Conservation (phyloP, 108 stramenopile species). For the Cyclotella baltica region DNA sequence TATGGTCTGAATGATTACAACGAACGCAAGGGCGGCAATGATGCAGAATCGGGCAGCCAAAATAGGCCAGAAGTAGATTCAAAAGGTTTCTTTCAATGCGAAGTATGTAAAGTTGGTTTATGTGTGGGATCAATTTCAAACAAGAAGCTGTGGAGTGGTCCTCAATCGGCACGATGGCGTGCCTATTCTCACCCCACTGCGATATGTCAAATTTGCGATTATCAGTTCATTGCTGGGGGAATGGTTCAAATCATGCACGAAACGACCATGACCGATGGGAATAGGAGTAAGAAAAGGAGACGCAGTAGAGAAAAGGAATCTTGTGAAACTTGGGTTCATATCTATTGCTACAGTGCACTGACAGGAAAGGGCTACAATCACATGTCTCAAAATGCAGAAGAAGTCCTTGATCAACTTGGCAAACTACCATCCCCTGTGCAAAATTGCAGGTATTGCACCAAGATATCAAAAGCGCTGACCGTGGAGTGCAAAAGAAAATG, state of each 20-base stretch:
- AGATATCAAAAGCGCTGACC: conserved; percentile 15
- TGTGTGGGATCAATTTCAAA: neutral
- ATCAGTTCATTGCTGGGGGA: conserved; percentile 35
- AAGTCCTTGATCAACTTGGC: conserved; percentile 8
- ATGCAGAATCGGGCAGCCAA: neutral
- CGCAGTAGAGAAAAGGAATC: conserved; percentile 16
- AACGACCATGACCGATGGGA: neutral
- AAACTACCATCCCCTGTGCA: conserved; percentile 10
- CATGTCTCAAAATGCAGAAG: conserved; percentile 5
- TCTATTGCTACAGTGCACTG: conserved; percentile 35
- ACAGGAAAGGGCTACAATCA: conserved; percentile 5
- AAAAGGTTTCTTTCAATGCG: conserved; percentile 44
- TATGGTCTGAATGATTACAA: conserved; percentile 40
- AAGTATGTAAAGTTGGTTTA: conserved; percentile 28
- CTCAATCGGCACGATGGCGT: conserved; percentile 33
- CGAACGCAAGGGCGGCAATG: neutral
- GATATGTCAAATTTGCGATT: conserved; percentile 28
- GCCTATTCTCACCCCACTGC: conserved; percentile 32
- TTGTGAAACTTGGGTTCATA: conserved; percentile 38
- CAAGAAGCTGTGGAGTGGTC: conserved; percentile 9
- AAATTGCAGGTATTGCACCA: conserved; percentile 8
- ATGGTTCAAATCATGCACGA: conserved; percentile 30
- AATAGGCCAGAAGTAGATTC: conserved; percentile 24
- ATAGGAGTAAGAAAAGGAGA: neutral
- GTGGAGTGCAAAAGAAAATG: conserved; percentile 35